A percentile compares a stretch with the other conserved stretches of the same genome.
Conservation (phyloP, 768 basidiomycete genomes). For the Mycena latifolia region DNA sequence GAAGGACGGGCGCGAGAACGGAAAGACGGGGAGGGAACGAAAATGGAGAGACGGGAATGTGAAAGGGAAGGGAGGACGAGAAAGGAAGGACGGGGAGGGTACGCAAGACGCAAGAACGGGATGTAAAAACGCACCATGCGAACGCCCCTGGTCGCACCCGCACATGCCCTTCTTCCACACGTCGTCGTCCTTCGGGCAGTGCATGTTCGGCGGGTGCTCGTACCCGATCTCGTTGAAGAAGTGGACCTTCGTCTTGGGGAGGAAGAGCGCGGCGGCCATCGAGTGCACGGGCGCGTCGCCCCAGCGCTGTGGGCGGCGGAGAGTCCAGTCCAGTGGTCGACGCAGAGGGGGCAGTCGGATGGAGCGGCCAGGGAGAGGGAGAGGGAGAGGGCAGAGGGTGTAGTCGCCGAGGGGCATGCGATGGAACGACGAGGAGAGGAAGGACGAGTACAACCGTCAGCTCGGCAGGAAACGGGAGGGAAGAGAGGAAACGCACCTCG, state of each 20-base stretch:
- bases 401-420: no score
- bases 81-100: not conserved
- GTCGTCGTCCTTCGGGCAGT: conserved; percentile 54
- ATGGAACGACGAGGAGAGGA: no score
- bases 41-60: no score
- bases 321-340: no score
- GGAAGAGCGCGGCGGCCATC: conserved; percentile 76
- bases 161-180: conserved; percentile 59
- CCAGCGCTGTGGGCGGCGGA: conserved; percentile 54
- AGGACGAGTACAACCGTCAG: no score
- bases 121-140: conserved; percentile 72
- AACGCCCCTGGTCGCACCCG: conserved; percentile 61
- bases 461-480: not conserved
- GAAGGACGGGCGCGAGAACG: no score
- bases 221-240: conserved; percentile 45
- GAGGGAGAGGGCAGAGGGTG: no score
- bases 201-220: conserved; percentile 66
- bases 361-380: not conserved
- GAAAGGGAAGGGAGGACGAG: not conserved
- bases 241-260: conserved; percentile 66
- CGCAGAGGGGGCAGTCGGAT: not conserved
- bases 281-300: conserved; percentile 79
- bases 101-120: no score
- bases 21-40: no score
- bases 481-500: conserved; percentile 61